phyloP scores from a whole-genome alignment of 75 land plant genomes.

The Pinus tabuliformis region DNA sequence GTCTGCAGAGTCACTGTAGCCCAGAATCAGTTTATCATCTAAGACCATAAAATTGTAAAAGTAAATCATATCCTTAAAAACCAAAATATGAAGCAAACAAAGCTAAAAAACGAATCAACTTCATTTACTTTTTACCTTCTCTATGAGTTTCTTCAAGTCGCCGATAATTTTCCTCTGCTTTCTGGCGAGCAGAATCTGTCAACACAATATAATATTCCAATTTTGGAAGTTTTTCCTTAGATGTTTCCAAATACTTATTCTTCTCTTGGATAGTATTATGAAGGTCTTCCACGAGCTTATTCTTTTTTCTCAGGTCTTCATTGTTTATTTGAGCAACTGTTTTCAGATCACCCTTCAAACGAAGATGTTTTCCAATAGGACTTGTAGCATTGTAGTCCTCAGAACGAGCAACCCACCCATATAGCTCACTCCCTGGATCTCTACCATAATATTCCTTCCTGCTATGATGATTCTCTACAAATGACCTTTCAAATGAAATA shows the following conservation, averaged over 20 bases:
- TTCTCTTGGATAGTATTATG: conserved; percentile 39
- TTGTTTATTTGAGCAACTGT: conserved; percentile 42
- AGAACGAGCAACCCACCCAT: conserved; percentile 77
- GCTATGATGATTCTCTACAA: conserved; percentile 43
- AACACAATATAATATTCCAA: neutral
- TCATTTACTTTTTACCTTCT: neutral
- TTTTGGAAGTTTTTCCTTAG: neutral
- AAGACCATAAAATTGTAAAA: too few species aligned
- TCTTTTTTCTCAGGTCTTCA: conserved; percentile 38
- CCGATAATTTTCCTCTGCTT: neutral
- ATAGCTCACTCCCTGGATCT: conserved; percentile 25
- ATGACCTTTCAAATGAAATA: conserved; percentile 66
- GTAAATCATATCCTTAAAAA: too few species aligned
- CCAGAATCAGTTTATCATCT: neutral
- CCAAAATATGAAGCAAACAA: too few species aligned
- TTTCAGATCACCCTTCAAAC: conserved; percentile 50
- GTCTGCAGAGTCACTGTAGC: neutral
- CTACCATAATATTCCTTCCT: conserved; percentile 39
- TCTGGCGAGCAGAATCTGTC: neutral
- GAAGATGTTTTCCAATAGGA: conserved; percentile 44
- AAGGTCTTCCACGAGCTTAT: conserved; percentile 38
- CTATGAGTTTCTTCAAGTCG: neutral
- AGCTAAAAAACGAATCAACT: too few species aligned
- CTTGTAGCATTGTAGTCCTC: conserved; percentile 46
- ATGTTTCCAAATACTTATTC: conserved; percentile 21